Evolutionary conservation across 495 filamentous ascomycete genomes (phyloP), one percentile per base, ranked within the genome.

Genomic region (Xylaria flabelliformis): DNA sequence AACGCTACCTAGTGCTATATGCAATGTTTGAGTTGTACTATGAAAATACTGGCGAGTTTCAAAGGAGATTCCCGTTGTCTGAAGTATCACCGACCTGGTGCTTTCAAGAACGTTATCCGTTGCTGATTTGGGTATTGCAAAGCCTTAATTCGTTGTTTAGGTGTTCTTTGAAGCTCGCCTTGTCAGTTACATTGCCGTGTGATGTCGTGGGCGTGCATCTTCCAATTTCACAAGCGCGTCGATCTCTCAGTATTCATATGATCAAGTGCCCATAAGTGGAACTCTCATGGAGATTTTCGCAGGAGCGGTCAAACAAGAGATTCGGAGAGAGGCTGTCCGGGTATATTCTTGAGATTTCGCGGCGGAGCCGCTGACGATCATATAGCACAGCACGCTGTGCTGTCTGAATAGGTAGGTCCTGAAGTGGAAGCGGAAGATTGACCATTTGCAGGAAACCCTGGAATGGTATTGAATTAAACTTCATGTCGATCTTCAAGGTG

Each of bases 391-490:
- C 53, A 56, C 17, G 26, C 10, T 58, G 26, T 58, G 29, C 6
- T 59, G 12, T 21, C 58, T 21, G 32, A 21, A 61, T 53, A 17
- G 46, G 32, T 39, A 66, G 44, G 10, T 32, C 46, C 36, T 53
- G 44, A 66, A 36, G 26, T 19, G 64, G 44, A 66, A 29, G 7
- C 44, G 46, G 64, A 66, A 66, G 46, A n/a, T 51, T n/a, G n/a
- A 32, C 46, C 44, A 10, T 39, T 21, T 53, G 19, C 32, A 34
- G 64, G 21, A 8, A 3, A 36, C 17, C 29, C 26, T 53, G 4
- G 46, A 61, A 39, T 61, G 17, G 34, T 5, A 39, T 64, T 26
- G 62, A 29, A 50, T 48, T 48, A 48, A 64, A 64, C 42, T 50
- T 32, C 32, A 36, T 46, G 64, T 32, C 19, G 64, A 66, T 66